Percentiles rank a stretch among this genome's conserved stretches.
phyloP scores from a whole-genome alignment of 2,329 filamentous ascomycete genomes.

The Paecilomyces variotii region DNA sequence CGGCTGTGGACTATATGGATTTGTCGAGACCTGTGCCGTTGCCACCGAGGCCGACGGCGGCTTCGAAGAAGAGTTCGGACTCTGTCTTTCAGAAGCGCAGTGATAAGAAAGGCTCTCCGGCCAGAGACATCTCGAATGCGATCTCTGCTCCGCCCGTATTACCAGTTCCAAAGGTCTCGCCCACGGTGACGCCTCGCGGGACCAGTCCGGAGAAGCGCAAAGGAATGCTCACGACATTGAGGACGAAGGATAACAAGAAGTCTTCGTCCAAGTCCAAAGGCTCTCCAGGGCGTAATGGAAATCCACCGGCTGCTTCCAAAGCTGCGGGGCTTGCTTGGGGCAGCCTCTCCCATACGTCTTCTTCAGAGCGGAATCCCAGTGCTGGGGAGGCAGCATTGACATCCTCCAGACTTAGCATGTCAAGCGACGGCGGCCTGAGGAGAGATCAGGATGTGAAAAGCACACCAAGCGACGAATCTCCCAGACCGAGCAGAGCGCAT shows the following conservation, averaged over 20 bases:
- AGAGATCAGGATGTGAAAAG: constrained; percentile 1
- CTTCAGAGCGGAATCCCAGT: constrained; percentile 18
- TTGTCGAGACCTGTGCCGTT: constrained; percentile 64
- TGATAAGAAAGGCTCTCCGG: constrained; percentile 11
- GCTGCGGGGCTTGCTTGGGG: constrained; percentile 58
- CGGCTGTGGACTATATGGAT: constrained; percentile 69
- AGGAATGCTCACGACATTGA: constrained; percentile 49
- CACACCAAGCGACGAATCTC: not conserved
- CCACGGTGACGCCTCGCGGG: constrained; percentile 42
- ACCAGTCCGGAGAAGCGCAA: constrained; percentile 55
- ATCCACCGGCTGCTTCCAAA: constrained; percentile 51
- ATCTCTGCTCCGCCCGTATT: constrained; percentile 22
- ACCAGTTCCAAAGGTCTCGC: constrained; percentile 18
- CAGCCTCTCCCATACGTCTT: constrained; percentile 22
- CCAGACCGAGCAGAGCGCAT: not conserved
- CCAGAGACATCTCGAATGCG: constrained; percentile 11
- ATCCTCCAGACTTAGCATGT: constrained; percentile 20
- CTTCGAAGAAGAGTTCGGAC: constrained; percentile 15
- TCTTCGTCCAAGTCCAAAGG: constrained; percentile 37
- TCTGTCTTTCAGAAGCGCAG: constrained; percentile 9
- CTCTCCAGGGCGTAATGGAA: constrained; percentile 35
- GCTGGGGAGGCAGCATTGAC: constrained; percentile 17
- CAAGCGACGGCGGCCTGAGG: constrained; percentile 16
- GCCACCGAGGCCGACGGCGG: constrained; percentile 34
- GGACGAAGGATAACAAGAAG: constrained; percentile 40